A percentile compares a stretch with the other conserved stretches of the same genome.
phyloP scores from a whole-genome alignment of 176 grass and related monocot species.

The Carex scoparia region DNA sequence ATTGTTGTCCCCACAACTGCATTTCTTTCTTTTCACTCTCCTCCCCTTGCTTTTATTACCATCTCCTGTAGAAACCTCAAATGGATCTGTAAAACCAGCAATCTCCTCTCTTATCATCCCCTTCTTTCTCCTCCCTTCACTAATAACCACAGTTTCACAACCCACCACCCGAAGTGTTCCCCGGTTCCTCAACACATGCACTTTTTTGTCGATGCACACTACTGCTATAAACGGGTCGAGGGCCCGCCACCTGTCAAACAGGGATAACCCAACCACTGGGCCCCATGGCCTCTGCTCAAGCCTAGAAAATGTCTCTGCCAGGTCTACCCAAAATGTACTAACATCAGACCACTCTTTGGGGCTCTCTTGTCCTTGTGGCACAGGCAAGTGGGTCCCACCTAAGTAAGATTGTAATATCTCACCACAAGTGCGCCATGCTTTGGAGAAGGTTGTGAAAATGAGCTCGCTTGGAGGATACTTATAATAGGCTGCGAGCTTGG shows the following conservation, averaged over 20 bases:
- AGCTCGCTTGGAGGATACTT: slow-evolving; percentile 59
- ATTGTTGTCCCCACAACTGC: slow-evolving; percentile 22
- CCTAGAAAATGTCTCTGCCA: slow-evolving; percentile 40
- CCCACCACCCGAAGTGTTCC: slow-evolving; percentile 6
- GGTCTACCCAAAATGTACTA: slow-evolving; percentile 78
- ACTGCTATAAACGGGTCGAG: slow-evolving; percentile 19
- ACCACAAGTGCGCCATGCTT: slow-evolving; percentile 87
- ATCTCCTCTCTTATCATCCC: slow-evolving; percentile 1
- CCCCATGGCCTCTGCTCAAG: slow-evolving; percentile 13
- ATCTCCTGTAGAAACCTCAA: slow-evolving; percentile 11
- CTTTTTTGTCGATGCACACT: slow-evolving; percentile 24
- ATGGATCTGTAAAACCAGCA: slow-evolving; percentile 4
- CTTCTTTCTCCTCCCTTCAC: slow-evolving; percentile 22
- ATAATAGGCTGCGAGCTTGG: slow-evolving; percentile 84
- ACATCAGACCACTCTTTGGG: slow-evolving; percentile 83
- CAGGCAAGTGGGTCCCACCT: slow-evolving; percentile 17
- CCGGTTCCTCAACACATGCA: slow-evolving; percentile 23
- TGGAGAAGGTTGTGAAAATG: slow-evolving; percentile 71
- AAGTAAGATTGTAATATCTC: slow-evolving; percentile 41
- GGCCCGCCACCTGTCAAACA: slow-evolving; percentile 8
- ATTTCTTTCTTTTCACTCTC: slow-evolving; percentile 25
- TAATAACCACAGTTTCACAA: slow-evolving; percentile 12
- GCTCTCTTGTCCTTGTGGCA: slow-evolving; percentile 34
- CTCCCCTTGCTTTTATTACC: slow-evolving; percentile 12
- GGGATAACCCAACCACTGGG: slow-evolving; percentile 1